A percentile compares a stretch with the other conserved stretches of the same genome.
phyloP scores from a whole-genome alignment of 2,329 filamentous ascomycete species.

The Leptosphaerulina australis region DNA sequence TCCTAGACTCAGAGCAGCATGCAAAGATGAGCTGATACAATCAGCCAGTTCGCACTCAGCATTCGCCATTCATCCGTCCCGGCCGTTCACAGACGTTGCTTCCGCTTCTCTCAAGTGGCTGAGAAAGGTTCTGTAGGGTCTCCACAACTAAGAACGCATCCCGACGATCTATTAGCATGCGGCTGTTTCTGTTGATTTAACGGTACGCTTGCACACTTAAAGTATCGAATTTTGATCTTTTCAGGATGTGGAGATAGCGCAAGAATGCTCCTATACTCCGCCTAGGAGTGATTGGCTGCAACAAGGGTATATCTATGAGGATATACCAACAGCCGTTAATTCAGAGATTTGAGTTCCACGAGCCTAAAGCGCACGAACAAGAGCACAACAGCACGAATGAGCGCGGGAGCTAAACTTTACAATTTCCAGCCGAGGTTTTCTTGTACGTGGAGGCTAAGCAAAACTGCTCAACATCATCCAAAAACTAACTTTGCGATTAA shows the following conservation, averaged over 20 bases:
- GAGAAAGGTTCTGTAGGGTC: background rate
- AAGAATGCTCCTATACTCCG: constrained; percentile 1
- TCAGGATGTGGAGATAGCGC: constrained; percentile 1
- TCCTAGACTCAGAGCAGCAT: background rate
- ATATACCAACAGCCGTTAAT: background rate
- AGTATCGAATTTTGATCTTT: constrained; percentile 3
- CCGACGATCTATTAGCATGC: constrained; percentile 1
- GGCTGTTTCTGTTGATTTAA: constrained; percentile 3
- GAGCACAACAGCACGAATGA: background rate
- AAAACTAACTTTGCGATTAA: background rate
- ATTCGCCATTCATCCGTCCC: background rate
- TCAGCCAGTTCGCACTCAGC: background rate
- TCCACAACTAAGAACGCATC: background rate
- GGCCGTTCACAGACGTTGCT: background rate
- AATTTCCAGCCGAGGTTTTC: background rate
- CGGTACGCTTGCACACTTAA: constrained; percentile 10
- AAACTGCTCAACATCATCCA: background rate
- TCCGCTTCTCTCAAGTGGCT: background rate
- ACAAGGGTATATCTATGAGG: background rate
- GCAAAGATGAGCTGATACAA: constrained; percentile 4
- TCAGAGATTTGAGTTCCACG: constrained; percentile 5
- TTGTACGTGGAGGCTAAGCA: background rate
- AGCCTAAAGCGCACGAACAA: background rate
- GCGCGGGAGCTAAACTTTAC: constrained; percentile 13
- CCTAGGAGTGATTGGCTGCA: constrained; percentile 1